Evolutionary conservation across 139 green algal species (phyloP).

Genomic region (Chlamydomonas sp.): DNA sequence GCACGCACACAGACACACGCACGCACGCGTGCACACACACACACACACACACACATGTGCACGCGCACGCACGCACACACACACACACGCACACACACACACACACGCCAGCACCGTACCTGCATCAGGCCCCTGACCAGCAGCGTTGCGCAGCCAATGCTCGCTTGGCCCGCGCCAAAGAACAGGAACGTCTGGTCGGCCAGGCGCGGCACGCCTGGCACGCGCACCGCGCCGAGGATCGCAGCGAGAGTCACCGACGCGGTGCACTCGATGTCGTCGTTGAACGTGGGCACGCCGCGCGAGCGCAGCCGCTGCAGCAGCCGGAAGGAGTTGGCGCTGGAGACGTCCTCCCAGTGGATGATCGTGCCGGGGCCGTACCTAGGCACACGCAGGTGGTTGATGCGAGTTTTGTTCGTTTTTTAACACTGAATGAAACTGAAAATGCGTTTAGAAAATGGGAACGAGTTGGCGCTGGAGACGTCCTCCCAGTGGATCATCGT

Average conservation of each 20-base stretch:
- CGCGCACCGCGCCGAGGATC: slow-evolving; percentile 45
- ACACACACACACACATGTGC: slow-evolving; percentile 12
- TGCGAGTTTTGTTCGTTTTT: too few relatives aligned
- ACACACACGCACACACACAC: slow-evolving; percentile 16
- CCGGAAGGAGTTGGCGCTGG: slow-evolving; percentile 23
- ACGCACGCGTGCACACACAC: slow-evolving; percentile 2
- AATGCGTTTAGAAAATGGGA: slow-evolving; percentile 7
- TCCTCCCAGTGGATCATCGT: slow-evolving; percentile 38
- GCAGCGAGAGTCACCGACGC: slow-evolving; percentile 71
- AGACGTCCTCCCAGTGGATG: slow-evolving; percentile 43
- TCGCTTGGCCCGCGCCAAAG: slow-evolving; percentile 38
- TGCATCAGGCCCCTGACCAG: slow-evolving; percentile 1
- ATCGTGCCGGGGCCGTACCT: too few relatives aligned
- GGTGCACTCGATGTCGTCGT: slow-evolving; percentile 88
- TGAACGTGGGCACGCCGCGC: slow-evolving; percentile 55
- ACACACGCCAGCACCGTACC: slow-evolving; percentile 12
- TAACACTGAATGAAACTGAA: too few relatives aligned
- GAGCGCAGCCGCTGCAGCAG: slow-evolving; percentile 46
- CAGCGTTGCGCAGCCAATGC: slow-evolving; percentile 12
- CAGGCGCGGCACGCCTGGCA: slow-evolving; percentile 30
- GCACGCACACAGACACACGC: slow-evolving; percentile 2
- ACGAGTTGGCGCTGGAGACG: slow-evolving; percentile 29
- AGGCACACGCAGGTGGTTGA: too few relatives aligned
- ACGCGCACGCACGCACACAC: background rate
- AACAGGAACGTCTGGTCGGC: slow-evolving; percentile 62